phyloP scores from a whole-genome alignment of 179 eudicot genomes.

The Beta corolliflora region DNA sequence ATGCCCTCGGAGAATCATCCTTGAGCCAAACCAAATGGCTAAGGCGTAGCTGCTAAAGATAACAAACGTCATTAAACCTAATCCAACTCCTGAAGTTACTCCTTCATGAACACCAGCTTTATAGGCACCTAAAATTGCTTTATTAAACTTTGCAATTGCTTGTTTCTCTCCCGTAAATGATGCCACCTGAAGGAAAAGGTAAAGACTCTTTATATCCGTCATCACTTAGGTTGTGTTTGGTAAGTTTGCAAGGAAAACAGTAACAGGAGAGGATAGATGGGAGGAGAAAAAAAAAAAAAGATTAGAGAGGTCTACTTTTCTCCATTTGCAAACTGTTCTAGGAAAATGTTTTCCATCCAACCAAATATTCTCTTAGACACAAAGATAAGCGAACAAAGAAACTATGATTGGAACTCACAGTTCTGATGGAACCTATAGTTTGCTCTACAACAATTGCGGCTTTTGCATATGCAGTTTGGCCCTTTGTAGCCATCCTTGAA shows the following conservation, averaged over 20 bases:
- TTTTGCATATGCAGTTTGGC: constrained; percentile 55
- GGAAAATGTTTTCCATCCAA: no score
- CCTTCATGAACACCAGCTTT: constrained; percentile 37
- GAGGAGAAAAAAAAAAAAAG: no score
- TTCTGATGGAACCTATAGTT: constrained; percentile 65
- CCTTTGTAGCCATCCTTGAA: constrained; percentile 42
- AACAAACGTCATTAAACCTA: constrained; percentile 29
- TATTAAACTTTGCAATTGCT: constrained; percentile 33
- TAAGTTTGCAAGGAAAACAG: no score
- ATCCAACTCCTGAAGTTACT: constrained; percentile 33
- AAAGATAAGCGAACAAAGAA: no score
- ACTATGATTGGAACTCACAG: constrained; percentile 39
- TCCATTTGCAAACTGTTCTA: no score
- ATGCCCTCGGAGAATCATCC: constrained; percentile 29
- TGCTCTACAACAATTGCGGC: constrained; percentile 68
- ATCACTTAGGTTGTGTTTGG: no score
- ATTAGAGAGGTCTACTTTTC: no score
- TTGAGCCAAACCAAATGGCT: constrained; percentile 43
- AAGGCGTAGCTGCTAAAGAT: constrained; percentile 37
- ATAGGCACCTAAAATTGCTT: constrained; percentile 37
- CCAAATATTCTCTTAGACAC: no score
- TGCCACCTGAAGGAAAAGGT: constrained; percentile 30
- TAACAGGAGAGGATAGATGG: no score
- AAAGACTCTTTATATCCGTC: no score
- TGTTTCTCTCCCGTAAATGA: constrained; percentile 48